Conservation (phyloP, 2,329 filamentous ascomycete species). For the Beauveria brongniartii region DNA sequence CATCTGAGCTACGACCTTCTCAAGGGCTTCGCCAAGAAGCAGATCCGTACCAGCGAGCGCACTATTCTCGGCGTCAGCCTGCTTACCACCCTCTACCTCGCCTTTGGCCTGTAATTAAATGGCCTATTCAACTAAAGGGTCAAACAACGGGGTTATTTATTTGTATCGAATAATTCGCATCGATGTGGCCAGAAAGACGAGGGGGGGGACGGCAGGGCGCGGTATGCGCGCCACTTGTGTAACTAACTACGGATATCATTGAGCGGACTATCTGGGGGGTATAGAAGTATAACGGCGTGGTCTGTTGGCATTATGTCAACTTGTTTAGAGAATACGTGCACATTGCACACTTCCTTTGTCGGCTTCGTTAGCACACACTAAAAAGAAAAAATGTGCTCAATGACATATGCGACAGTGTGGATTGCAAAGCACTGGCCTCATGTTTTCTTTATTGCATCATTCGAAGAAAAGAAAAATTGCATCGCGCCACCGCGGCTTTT, state of each 20-base stretch:
- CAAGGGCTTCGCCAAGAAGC: slow-evolving; percentile 40
- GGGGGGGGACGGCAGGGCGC: neutral
- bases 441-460: neutral
- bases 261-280: slow-evolving; percentile 5
- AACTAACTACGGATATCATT: slow-evolving; percentile 1
- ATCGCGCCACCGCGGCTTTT: neutral
- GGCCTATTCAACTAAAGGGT: no score
- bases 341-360: slow-evolving; percentile 8
- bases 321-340: slow-evolving; percentile 1
- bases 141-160: neutral
- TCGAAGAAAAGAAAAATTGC: neutral
- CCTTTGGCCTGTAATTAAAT: slow-evolving; percentile 36
- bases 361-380: neutral
- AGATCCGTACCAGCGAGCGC: slow-evolving; percentile 38
- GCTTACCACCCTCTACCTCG: slow-evolving; percentile 34
- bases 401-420: neutral
- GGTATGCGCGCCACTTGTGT: neutral
- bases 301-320: neutral
- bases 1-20: slow-evolving; percentile 47
- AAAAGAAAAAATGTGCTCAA: neutral
- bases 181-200: neutral
- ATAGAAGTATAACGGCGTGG: neutral
- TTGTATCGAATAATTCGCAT: slow-evolving; percentile 9
- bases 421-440: no score
- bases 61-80: slow-evolving; percentile 41